Conservation (phyloP, 768 basidiomycete genomes). For the Leucocoprinus leucothites region DNA sequence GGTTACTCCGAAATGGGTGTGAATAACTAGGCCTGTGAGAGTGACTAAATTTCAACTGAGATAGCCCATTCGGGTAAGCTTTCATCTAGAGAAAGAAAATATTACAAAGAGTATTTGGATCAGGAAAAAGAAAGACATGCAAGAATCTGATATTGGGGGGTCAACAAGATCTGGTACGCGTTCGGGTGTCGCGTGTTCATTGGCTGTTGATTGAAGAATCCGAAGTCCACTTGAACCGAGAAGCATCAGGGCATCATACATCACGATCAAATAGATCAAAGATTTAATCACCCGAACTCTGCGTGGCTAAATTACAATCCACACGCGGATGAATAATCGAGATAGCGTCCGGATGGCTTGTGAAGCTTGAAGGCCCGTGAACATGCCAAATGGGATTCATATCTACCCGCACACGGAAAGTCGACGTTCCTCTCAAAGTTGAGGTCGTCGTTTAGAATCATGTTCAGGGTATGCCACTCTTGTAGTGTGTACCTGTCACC, state of each 20-base stretch:
- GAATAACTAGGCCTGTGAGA: not conserved
- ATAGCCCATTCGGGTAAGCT: not conserved
- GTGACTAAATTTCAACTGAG: not conserved
- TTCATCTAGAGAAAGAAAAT: not conserved
- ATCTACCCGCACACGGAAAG: not conserved
- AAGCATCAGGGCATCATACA: slow-evolving; percentile 1
- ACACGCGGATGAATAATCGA: no score
- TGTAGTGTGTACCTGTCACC: no score
- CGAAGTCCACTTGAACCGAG: not conserved
- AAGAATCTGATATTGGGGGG: not conserved
- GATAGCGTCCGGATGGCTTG: no score
- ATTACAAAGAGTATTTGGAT: not conserved
- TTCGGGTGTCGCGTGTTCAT: slow-evolving; percentile 1
- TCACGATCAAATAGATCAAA: not conserved
- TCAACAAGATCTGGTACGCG: not conserved
- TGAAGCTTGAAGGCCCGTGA: no score
- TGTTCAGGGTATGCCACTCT: no score
- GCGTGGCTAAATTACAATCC: not conserved
- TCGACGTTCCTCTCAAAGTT: not conserved
- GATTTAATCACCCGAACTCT: not conserved
- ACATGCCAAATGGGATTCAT: not conserved
- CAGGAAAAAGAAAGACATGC: not conserved
- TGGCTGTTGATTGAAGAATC: not conserved
- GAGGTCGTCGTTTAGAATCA: not conserved
- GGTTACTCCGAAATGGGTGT: not conserved